These are phyloP conservation scores for Ophiostoma sp. DNA, from an alignment of 2,329 filamentous ascomycete species.

Conservation along the genomic window DNA sequence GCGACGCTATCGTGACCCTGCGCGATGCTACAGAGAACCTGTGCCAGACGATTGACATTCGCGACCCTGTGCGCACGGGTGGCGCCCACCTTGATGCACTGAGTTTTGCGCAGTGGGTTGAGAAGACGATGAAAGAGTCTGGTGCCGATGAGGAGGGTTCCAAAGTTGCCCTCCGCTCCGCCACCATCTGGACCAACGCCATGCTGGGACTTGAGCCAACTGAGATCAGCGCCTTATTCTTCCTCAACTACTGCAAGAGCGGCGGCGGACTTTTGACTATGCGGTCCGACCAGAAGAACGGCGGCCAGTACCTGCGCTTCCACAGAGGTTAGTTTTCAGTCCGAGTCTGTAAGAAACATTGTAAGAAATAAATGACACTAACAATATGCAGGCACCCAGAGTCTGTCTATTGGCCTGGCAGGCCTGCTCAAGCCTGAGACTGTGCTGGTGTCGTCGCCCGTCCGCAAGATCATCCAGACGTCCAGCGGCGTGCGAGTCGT, in stretches of 20 bases:
- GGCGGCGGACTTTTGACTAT: constrained; percentile 49
- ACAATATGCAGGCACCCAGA: constrained; percentile 34
- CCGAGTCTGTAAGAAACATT: not conserved
- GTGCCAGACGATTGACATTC: constrained; percentile 25
- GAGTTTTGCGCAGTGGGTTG: constrained; percentile 21
- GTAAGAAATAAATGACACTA: not conserved
- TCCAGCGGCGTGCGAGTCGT: constrained; percentile 10
- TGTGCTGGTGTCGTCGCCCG: constrained; percentile 17
- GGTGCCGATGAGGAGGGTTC: constrained; percentile 16
- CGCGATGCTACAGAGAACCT: constrained; percentile 18
- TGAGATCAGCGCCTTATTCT: constrained; percentile 49
- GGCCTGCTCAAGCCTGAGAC: constrained; percentile 16
- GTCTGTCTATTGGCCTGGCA: constrained; percentile 24
- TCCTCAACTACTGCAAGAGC: constrained; percentile 51
- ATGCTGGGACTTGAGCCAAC: constrained; percentile 44
- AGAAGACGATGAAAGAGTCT: not conserved
- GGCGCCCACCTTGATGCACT: constrained; percentile 19
- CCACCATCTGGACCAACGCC: constrained; percentile 22
- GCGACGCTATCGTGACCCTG: constrained; percentile 9
- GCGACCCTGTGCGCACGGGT: constrained; percentile 18
- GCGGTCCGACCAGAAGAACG: constrained; percentile 47
- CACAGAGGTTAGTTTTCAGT: constrained; percentile 35
- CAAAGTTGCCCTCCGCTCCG: constrained; percentile 17
- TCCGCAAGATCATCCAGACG: constrained; percentile 17
- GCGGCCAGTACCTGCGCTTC: constrained; percentile 49